Percentiles rank a stretch among this genome's conserved stretches.
These are phyloP conservation scores for Paraglomus brasilianum DNA, from an alignment of 192 early-diverging fungal species.

Conservation along the genomic window DNA sequence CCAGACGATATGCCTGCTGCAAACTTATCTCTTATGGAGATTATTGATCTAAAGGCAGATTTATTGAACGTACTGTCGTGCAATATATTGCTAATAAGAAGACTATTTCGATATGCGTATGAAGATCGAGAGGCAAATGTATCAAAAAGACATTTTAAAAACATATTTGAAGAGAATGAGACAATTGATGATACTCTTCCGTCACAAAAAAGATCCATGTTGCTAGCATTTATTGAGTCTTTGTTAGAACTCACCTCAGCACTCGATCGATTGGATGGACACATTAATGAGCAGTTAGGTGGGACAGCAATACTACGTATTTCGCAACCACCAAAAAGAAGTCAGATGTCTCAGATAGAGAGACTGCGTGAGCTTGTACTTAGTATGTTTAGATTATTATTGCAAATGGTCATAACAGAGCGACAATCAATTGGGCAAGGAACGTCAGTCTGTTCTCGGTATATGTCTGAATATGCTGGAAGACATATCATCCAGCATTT, in stretches of 20 bases:
- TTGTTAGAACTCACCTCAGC: slow-evolving; percentile 29
- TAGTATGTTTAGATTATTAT: slow-evolving; percentile 18
- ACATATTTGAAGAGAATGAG: slow-evolving; percentile 30
- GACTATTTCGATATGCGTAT: slow-evolving; percentile 12
- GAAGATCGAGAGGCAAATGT: slow-evolving; percentile 15
- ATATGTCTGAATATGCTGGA: slow-evolving; percentile 31
- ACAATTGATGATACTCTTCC: slow-evolving; percentile 24
- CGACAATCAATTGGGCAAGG: not conserved
- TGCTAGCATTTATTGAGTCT: slow-evolving; percentile 25
- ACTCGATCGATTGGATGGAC: slow-evolving; percentile 31
- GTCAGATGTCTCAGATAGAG: slow-evolving; percentile 26
- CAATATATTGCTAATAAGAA: slow-evolving; percentile 20
- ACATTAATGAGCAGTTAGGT: slow-evolving; percentile 31
- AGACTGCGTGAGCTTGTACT: slow-evolving; percentile 29
- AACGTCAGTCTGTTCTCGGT: not conserved
- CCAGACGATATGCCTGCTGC: too few relatives aligned
- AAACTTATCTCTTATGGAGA: not conserved
- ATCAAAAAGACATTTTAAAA: slow-evolving; percentile 26
- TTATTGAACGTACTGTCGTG: slow-evolving; percentile 17
- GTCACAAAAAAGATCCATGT: slow-evolving; percentile 32
- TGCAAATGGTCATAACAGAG: slow-evolving; percentile 20
- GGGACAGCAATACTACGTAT: not conserved
- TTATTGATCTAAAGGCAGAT: slow-evolving; percentile 26
- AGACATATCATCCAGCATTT: slow-evolving; percentile 23
- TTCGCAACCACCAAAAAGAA: slow-evolving; percentile 20